Evolutionary conservation across 306 rosid species (phyloP).

Genomic region (Dalbergia cultrata): DNA sequence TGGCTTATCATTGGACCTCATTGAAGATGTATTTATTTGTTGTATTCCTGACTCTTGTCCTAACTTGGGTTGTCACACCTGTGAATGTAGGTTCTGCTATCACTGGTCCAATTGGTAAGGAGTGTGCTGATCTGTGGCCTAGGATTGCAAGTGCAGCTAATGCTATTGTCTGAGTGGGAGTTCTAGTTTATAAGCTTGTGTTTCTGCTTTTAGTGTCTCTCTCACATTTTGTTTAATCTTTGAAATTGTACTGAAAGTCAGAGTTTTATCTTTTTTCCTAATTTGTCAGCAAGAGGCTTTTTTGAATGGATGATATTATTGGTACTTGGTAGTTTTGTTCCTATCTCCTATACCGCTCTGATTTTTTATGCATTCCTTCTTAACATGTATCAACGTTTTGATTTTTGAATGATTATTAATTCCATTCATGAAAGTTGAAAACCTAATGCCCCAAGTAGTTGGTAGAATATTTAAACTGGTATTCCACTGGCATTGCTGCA

Average conservation of each 20-base stretch:
- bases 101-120: conserved; percentile 91
- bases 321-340: background rate
- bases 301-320: conserved; percentile 23
- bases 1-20: no score
- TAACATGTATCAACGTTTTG: background rate
- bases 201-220: conserved; percentile 3
- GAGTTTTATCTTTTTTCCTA: background rate
- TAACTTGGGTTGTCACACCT: background rate
- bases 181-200: background rate
- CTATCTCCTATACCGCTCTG: background rate
- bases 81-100: conserved; percentile 75
- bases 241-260: conserved; percentile 1
- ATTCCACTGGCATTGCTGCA: no score
- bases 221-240: conserved; percentile 23
- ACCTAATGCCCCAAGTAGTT: no score
- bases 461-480: no score
- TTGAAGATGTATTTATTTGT: background rate
- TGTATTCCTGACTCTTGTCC: background rate
- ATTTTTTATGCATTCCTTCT: no score
- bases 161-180: conserved; percentile 67
- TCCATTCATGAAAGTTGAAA: no score
- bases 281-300: background rate
- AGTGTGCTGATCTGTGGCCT: conserved; percentile 96
- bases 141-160: conserved; percentile 97
- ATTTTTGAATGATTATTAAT: no score